Evolutionary conservation across 192 early-diverging fungal genomes (phyloP).

Genomic region (Coemansia sp.): DNA sequence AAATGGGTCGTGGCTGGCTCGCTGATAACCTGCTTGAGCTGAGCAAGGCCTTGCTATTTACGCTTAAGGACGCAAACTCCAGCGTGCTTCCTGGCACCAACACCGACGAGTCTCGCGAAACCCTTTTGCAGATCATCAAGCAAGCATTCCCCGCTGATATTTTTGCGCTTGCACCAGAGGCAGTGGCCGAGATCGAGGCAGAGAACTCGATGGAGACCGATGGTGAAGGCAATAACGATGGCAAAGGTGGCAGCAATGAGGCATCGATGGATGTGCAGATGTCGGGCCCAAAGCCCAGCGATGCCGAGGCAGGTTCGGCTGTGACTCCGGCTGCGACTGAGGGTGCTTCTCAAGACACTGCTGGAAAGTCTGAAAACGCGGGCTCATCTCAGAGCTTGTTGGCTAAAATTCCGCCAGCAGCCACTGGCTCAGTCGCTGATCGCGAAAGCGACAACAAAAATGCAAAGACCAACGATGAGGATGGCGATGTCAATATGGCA

Average conservation of each 20-base stretch:
- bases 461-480: not conserved
- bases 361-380: not conserved
- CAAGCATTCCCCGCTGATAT: slow-evolving; percentile 35
- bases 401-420: not conserved
- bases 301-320: not conserved
- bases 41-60: slow-evolving; percentile 86
- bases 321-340: too few relatives aligned
- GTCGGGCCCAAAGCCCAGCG: not conserved
- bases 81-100: slow-evolving; percentile 22
- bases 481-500: not conserved
- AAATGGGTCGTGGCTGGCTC: slow-evolving; percentile 88
- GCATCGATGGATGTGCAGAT: not conserved
- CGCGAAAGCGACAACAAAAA: not conserved
- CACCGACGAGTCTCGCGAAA: slow-evolving; percentile 27
- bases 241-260: slow-evolving; percentile 4
- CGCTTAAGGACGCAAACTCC: slow-evolving; percentile 79
- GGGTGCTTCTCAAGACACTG: not conserved
- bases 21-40: slow-evolving; percentile 93
- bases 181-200: slow-evolving; percentile 43
- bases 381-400: too few relatives aligned
- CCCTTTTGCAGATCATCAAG: slow-evolving; percentile 39
- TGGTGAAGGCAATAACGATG: slow-evolving; percentile 3
- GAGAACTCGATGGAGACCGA: slow-evolving; percentile 8
- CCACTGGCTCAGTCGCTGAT: not conserved
- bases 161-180: slow-evolving; percentile 31